Conservation (phyloP, 345 rosid species). For the Eucalyptus erythrocorys region DNA sequence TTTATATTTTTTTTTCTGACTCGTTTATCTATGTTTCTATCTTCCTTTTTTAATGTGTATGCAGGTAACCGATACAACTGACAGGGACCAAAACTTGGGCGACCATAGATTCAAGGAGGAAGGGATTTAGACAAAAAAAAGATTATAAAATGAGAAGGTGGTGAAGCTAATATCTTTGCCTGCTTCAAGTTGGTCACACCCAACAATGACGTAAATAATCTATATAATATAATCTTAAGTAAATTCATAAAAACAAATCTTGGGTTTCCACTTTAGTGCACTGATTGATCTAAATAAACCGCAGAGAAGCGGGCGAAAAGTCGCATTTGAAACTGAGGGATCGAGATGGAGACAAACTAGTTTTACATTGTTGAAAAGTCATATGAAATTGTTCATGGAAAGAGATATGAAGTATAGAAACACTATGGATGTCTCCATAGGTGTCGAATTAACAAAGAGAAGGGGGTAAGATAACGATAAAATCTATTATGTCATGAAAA, state of each 20-base stretch:
- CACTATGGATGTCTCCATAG: not conserved
- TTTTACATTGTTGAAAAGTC: not conserved
- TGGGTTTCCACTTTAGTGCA: not conserved
- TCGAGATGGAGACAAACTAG: not conserved
- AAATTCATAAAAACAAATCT: rapidly evolving
- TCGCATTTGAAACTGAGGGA: not conserved
- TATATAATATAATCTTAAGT: not conserved
- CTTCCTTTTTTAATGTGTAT: not conserved
- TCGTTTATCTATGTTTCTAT: not conserved
- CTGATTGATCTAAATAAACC: not conserved
- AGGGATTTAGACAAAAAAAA: not conserved
- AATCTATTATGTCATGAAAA: not conserved
- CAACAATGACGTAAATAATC: not conserved
- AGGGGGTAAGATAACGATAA: not conserved
- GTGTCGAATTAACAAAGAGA: not conserved
- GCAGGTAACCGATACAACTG: not conserved
- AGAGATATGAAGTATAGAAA: not conserved
- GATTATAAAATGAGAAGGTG: not conserved
- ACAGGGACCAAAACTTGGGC: not conserved
- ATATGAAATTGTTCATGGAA: not conserved
- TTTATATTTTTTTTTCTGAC: not conserved
- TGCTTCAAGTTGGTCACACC: not conserved
- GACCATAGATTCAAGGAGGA: not conserved
- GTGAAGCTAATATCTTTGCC: not conserved
- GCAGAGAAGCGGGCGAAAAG: not conserved